Evolutionary conservation across 192 early-diverging fungal genomes (phyloP), one percentile per base, ranked within the genome.

Genomic region (Chytriomyces sp.): DNA sequence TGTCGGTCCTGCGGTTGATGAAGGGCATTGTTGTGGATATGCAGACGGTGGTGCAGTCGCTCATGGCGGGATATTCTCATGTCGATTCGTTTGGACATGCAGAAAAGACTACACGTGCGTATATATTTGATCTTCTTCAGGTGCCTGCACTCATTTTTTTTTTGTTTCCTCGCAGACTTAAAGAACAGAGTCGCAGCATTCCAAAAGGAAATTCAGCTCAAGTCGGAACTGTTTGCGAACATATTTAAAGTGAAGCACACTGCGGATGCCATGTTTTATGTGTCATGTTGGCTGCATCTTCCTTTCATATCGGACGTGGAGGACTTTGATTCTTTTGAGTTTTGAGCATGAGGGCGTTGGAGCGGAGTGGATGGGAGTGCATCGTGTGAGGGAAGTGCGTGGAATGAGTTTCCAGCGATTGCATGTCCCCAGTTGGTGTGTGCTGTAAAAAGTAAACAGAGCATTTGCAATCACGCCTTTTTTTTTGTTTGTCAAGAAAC

Each of bases 221-320:
- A 67, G 11, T 45, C 65, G 0, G 16, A n/a, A 11, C 43, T 67
- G 43, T 28, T 28, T 23, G 10, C 65, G 13, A 44, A 44, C 43
- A 45, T 67, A 10, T 67, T 46, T 67, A 45, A 9, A n/a, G 18
- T 67, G 13, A 9, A 67, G 47, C 43, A 67, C 44, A 46, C 65
- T 9, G 13, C 13, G 18, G 47, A 67, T 16, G 65, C 23, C 43
- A 67, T 67, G 65, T 28, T 67, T 23, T 67, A 45, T 44, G 65
- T 67, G 43, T 67, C 65, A 16, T 67, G 65, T 67, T 67, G 65
- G 65, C 65, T 67, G 13, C 65, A 67, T 46, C 65, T 46, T 13
- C 65, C 65, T 10, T 67, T 67, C 23, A 46, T 67, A n/a, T 67
- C 65, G 13, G 47, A 67, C 47, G 65, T 13, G 47, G 65, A 67